phyloP scores from a whole-genome alignment of 2,329 filamentous ascomycete genomes.

The Talaromyces sp. region DNA sequence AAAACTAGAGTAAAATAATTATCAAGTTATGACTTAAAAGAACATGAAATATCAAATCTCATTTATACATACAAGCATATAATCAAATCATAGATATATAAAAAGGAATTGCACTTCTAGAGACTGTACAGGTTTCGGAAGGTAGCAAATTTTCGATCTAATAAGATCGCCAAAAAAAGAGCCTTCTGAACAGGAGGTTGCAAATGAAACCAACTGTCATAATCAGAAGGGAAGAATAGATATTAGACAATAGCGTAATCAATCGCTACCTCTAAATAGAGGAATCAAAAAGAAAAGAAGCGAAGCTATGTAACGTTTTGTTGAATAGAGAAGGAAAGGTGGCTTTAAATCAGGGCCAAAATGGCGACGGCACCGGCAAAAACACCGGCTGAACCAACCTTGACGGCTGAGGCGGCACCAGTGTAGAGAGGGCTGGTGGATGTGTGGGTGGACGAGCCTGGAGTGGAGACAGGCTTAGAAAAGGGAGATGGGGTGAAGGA shows the following conservation, averaged over 20 bases:
- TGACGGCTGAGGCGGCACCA: slow-evolving; percentile 9
- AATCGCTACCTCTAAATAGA: slow-evolving; percentile 13
- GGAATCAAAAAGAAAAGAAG: background rate
- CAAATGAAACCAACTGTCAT: background rate
- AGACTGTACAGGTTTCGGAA: slow-evolving; percentile 5
- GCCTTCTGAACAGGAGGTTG: background rate
- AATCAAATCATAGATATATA: background rate
- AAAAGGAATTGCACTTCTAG: background rate
- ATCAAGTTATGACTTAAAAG: background rate
- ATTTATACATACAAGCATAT: background rate
- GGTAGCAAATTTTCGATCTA: background rate
- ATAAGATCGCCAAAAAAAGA: background rate
- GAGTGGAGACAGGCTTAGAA: background rate
- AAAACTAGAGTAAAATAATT: too few species aligned
- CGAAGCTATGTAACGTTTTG: background rate
- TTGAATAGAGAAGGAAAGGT: background rate
- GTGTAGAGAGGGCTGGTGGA: slow-evolving; percentile 10
- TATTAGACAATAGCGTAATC: slow-evolving; percentile 17
- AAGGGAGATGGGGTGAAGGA: background rate
- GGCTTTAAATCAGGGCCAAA: slow-evolving; percentile 9
- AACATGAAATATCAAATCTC: background rate
- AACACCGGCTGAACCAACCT: background rate
- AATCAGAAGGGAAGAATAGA: slow-evolving; percentile 3
- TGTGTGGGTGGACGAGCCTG: slow-evolving; percentile 8
- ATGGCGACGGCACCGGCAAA: slow-evolving; percentile 11